Evolutionary conservation across 208 protist species (phyloP).

Genomic region (Trypanosoma lewisi): DNA sequence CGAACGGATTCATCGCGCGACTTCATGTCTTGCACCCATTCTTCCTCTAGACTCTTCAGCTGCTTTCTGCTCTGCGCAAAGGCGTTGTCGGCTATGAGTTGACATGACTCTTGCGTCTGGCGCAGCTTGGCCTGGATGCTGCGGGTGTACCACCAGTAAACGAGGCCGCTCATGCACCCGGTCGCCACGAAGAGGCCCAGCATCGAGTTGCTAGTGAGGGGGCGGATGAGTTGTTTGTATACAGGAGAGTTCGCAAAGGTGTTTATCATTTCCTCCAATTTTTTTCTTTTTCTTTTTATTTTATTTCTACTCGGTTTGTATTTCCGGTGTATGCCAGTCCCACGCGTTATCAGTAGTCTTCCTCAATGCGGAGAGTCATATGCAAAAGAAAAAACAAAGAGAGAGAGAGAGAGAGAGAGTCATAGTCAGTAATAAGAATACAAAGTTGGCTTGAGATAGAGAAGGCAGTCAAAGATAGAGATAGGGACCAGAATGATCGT

Average conservation of each 20-base stretch:
- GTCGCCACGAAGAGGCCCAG: slow-evolving; percentile 53
- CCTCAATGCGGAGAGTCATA: too few species aligned
- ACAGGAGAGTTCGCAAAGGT: slow-evolving; percentile 32
- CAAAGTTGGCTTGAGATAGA: too few species aligned
- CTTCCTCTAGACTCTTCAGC: slow-evolving; percentile 65
- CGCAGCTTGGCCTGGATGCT: slow-evolving; percentile 52
- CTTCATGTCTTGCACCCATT: slow-evolving; percentile 65
- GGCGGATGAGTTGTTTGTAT: slow-evolving; percentile 43
- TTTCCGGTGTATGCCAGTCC: too few species aligned
- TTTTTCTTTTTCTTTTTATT: not conserved
- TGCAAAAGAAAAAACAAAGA: too few species aligned
- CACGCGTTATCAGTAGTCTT: too few species aligned
- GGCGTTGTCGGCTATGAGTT: slow-evolving; percentile 41
- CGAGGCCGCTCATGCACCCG: slow-evolving; percentile 45
- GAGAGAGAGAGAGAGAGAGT: too few species aligned
- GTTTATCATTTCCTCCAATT: not conserved
- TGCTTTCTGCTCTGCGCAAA: slow-evolving; percentile 66
- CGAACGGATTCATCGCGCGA: slow-evolving; percentile 70
- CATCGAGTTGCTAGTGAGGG: slow-evolving; percentile 46
- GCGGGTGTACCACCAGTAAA: slow-evolving; percentile 72
- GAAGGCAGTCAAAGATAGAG: too few species aligned
- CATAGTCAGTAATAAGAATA: too few species aligned
- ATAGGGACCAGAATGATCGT: too few species aligned
- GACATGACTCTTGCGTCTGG: slow-evolving; percentile 50
- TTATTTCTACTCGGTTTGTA: not conserved